Percentiles rank a stretch among this genome's conserved stretches.
Evolutionary conservation across 176 grass and related monocot genomes (phyloP).

Genomic region (Puya raimondii): DNA sequence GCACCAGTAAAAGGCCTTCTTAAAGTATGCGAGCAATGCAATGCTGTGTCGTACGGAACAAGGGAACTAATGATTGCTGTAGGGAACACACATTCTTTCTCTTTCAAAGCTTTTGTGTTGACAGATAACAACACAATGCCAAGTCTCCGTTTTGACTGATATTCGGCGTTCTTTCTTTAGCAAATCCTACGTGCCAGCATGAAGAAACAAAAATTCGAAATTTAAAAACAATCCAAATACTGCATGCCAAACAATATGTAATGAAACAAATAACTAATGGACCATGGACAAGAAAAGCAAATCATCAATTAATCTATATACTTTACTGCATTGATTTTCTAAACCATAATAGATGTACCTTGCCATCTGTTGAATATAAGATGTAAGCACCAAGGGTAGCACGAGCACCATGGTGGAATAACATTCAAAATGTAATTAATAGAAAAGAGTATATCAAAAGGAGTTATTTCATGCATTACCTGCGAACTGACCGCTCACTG

Average conservation of each 20-base stretch:
- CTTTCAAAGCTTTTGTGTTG: background rate
- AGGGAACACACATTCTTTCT: background rate
- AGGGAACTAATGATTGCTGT: background rate
- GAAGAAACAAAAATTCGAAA: no score
- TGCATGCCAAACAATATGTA: no score
- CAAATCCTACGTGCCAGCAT: no score
- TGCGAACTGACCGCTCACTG: slow-evolving; percentile 38
- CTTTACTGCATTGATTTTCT: background rate
- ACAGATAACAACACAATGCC: no score
- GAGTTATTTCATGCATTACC: slow-evolving; percentile 29
- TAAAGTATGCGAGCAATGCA: no score
- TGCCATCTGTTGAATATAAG: background rate
- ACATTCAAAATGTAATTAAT: background rate
- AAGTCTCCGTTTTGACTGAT: no score
- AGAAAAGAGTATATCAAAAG: background rate
- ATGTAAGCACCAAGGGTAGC: background rate
- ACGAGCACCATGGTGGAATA: background rate
- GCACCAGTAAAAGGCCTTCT: no score
- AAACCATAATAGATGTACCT: no score
- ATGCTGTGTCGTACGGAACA: no score
- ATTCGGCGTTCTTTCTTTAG: no score
- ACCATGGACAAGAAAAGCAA: background rate
- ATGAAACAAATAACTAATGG: no score
- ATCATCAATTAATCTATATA: background rate
- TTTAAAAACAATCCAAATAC: no score